These are phyloP conservation scores for Ceriops decandra DNA, from an alignment of 345 rosid genomes.

Conservation along the genomic window DNA sequence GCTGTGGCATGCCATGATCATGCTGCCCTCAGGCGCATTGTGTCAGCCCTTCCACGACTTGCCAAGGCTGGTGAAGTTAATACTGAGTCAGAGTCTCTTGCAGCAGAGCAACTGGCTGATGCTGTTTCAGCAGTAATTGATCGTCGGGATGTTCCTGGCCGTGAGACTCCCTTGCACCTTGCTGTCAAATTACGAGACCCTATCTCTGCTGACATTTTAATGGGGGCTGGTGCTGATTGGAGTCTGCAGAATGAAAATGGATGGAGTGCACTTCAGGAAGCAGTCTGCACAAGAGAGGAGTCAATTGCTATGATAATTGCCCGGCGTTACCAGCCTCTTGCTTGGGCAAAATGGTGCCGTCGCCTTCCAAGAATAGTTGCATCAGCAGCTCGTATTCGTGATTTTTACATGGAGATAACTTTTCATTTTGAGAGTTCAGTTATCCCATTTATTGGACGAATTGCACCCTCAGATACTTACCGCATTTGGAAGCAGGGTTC, in stretches of 20 bases:
- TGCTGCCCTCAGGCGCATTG: constrained; percentile 55
- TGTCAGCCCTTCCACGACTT: constrained; percentile 63
- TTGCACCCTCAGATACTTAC: constrained; percentile 98
- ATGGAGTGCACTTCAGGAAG: constrained; percentile 99
- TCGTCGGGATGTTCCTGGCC: constrained; percentile 84
- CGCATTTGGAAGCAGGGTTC: constrained; percentile 98
- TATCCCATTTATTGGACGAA: constrained; percentile 91
- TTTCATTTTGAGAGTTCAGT: constrained; percentile 98
- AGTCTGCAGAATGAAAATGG: constrained; percentile 98
- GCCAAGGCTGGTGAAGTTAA: constrained; percentile 81
- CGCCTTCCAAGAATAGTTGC: constrained; percentile 90
- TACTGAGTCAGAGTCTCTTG: constrained; percentile 71
- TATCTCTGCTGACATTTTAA: constrained; percentile 73
- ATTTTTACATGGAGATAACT: constrained; percentile 96
- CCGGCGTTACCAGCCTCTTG: constrained; percentile 91
- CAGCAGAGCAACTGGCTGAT: constrained; percentile 70
- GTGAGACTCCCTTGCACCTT: constrained; percentile 97
- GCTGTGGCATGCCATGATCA: constrained; percentile 79
- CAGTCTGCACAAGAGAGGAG: constrained; percentile 97
- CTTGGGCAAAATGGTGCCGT: constrained; percentile 99
- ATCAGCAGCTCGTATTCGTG: constrained; percentile 76
- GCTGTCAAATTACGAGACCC: constrained; percentile 87
- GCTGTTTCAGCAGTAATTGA: constrained; percentile 69
- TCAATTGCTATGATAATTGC: constrained; percentile 86
- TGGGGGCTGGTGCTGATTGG: constrained; percentile 98